A percentile compares a stretch with the other conserved stretches of the same genome.
phyloP scores from a whole-genome alignment of 139 green algal genomes.

The Chlorella sp. region DNA sequence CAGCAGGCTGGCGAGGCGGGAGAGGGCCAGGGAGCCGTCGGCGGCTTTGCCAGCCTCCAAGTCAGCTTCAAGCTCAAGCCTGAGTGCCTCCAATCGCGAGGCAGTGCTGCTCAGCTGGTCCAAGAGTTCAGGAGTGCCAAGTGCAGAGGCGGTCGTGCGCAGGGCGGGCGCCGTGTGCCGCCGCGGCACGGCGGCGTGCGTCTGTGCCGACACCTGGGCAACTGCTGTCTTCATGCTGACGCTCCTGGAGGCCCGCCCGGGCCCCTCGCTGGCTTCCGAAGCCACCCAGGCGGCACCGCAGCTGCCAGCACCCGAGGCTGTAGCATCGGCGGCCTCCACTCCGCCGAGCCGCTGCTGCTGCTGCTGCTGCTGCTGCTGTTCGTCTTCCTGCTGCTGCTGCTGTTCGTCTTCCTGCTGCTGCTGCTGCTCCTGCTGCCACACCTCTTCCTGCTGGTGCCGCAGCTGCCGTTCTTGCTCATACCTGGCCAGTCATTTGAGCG shows the following conservation, averaged over 20 bases:
- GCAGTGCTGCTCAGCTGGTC: slow-evolving; percentile 1
- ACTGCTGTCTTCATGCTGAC: slow-evolving; percentile 1
- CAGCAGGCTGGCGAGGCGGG: slow-evolving; percentile 30
- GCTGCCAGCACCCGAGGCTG: background rate
- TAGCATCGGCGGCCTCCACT: background rate
- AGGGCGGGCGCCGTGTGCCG: slow-evolving; percentile 24
- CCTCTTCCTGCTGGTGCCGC: background rate
- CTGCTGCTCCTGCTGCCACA: background rate
- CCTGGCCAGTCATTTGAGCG: background rate
- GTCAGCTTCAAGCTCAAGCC: slow-evolving; percentile 11
- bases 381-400: background rate
- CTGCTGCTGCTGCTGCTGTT: background rate
- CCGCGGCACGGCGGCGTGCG: background rate
- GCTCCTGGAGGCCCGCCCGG: background rate
- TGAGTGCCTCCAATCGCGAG: slow-evolving; percentile 3
- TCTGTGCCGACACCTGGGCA: background rate
- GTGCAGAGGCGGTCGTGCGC: background rate
- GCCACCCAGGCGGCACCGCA: background rate
- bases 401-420: background rate
- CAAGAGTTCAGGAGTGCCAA: background rate
- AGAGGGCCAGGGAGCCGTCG: slow-evolving; percentile 12
- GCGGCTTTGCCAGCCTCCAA: background rate
- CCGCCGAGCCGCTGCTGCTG: background rate
- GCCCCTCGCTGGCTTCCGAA: background rate
- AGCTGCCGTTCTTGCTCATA: slow-evolving; percentile 10